These are phyloP conservation scores for Phyllosticta citribraziliensis DNA, from an alignment of 2,329 filamentous ascomycete species.

Conservation along the genomic window DNA sequence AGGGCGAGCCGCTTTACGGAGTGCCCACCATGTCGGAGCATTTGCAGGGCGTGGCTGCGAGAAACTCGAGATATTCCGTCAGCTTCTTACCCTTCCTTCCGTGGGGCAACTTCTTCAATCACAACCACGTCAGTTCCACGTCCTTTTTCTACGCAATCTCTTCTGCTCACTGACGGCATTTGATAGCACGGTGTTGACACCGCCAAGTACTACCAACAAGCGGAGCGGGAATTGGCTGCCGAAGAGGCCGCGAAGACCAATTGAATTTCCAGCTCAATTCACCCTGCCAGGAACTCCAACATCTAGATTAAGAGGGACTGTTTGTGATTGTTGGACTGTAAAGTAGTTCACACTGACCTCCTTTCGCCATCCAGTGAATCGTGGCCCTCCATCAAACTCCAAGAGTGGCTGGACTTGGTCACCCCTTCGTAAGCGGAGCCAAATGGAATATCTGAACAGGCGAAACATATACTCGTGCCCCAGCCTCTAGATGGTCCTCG, in stretches of 20 bases:
- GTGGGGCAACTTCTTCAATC: constrained; percentile 99
- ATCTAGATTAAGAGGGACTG: neutral
- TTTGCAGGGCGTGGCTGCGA: constrained; percentile 84
- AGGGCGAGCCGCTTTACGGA: constrained; percentile 82
- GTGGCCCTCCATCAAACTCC: neutral
- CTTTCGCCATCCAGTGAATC: neutral
- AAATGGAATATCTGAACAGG: neutral
- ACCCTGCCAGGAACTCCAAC: neutral
- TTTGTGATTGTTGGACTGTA: neutral
- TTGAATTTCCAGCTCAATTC: neutral
- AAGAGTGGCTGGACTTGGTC: too few species aligned
- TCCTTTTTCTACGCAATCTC: constrained; percentile 12
- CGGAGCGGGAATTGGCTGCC: constrained; percentile 83
- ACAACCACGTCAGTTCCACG: constrained; percentile 51
- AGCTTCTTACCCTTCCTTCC: constrained; percentile 77
- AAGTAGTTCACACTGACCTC: neutral
- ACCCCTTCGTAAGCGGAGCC: neutral
- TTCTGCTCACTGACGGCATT: neutral
- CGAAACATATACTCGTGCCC: too few species aligned
- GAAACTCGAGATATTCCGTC: constrained; percentile 86
- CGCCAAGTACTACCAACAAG: constrained; percentile 94
- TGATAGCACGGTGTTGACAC: constrained; percentile 91
- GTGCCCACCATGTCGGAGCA: constrained; percentile 67
- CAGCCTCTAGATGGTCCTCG: too few species aligned
- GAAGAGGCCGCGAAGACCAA: constrained; percentile 38